Conservation (phyloP, 2,329 filamentous ascomycete species). For the Dactylellina parvicollis region DNA sequence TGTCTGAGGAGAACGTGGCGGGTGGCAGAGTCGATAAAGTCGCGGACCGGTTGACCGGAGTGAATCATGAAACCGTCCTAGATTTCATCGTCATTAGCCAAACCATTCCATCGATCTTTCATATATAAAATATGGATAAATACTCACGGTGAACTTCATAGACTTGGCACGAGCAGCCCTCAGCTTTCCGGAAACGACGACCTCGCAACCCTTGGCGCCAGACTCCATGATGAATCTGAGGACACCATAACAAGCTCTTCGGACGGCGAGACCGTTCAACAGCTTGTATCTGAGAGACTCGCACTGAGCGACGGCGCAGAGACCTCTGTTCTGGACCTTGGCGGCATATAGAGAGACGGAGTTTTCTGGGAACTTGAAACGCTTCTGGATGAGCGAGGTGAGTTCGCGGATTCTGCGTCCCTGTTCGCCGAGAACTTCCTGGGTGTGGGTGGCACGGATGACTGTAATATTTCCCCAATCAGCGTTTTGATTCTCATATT, state of each 20-base stretch:
- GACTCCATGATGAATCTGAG: conserved; percentile 99
- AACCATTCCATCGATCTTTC: conserved; percentile 16
- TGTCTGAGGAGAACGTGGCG: conserved; percentile 99
- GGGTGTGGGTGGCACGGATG: conserved; percentile 99
- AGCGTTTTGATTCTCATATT: conserved; percentile 24
- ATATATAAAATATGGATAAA: conserved; percentile 4
- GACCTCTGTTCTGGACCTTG: conserved; percentile 99
- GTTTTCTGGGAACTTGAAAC: conserved; percentile 99
- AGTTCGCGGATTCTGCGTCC: conserved; percentile 99
- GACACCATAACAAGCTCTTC: conserved; percentile 99
- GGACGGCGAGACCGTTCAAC: conserved; percentile 98
- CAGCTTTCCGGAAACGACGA: conserved; percentile 99
- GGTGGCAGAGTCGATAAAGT: conserved; percentile 98
- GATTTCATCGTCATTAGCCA: conserved; percentile 24
- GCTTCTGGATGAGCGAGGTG: conserved; percentile 99
- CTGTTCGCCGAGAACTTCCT: conserved; percentile 99
- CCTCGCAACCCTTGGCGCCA: conserved; percentile 99
- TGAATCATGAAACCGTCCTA: conserved; percentile 99
- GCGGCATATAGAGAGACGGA: conserved; percentile 99
- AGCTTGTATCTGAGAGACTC: conserved; percentile 99
- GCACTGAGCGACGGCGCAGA: conserved; percentile 99
- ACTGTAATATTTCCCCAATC: conserved; percentile 64
- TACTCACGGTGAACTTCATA: conserved; percentile 98
- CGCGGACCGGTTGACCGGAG: conserved; percentile 98
- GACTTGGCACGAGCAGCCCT: conserved; percentile 98